Percentiles rank a stretch among this genome's conserved stretches.
Conservation (phyloP, 75 land plant genomes). For the Picea glauca region DNA sequence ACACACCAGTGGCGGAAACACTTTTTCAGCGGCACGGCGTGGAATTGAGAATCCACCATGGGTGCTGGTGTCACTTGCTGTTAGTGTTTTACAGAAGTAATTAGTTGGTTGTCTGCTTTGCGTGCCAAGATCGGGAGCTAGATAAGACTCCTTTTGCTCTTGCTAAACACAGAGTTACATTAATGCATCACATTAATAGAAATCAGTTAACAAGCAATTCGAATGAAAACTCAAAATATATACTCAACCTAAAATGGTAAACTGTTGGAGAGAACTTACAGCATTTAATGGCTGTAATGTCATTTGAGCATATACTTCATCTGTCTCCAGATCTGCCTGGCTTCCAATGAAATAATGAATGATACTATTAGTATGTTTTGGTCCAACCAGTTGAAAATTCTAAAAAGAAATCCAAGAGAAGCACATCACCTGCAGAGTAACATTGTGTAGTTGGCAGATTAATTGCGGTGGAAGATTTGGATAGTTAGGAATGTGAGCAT, state of each 20-base stretch:
- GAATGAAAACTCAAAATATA: not conserved
- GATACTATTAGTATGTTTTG: not conserved
- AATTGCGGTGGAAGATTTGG: conserved; percentile 57
- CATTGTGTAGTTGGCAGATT: conserved; percentile 56
- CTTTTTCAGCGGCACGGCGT: conserved; percentile 82
- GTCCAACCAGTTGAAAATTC: not conserved
- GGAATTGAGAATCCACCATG: conserved; percentile 87
- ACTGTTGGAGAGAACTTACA: conserved; percentile 11
- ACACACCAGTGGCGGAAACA: conserved; percentile 55
- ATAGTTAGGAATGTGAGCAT: conserved; percentile 59
- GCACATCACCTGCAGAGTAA: conserved; percentile 47
- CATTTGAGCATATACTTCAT: conserved; percentile 74
- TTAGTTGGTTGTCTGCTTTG: conserved; percentile 60
- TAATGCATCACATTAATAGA: not conserved
- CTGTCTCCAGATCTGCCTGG: conserved; percentile 62
- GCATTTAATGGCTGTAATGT: conserved; percentile 46
- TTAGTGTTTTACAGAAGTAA: conserved; percentile 69
- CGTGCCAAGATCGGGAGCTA: conserved; percentile 45
- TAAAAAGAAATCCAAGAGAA: not conserved
- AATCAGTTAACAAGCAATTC: not conserved
- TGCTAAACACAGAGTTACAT: conserved; percentile 26
- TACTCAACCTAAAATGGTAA: not conserved
- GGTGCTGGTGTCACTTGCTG: conserved; percentile 77
- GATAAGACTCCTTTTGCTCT: conserved; percentile 58
- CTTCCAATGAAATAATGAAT: not conserved